These are phyloP conservation scores for Penicillium steckii DNA, from an alignment of 495 filamentous ascomycete species.

Conservation along the genomic window DNA sequence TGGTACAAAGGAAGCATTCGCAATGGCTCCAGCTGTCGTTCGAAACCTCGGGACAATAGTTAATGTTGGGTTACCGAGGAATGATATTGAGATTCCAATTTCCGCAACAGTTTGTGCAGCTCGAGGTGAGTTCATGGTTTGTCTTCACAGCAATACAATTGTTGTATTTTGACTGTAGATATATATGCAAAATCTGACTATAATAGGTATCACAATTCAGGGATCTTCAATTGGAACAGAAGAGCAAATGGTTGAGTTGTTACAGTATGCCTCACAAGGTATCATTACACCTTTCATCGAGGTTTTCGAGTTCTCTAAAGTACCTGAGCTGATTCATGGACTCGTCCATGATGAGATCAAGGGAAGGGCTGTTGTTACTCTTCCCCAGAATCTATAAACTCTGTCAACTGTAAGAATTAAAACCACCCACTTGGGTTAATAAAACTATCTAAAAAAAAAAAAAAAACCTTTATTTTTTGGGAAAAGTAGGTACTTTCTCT, in stretches of 20 bases:
- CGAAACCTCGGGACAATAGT: conserved; percentile 30
- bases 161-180: no score
- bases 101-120: conserved; percentile 29
- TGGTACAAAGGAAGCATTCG: conserved; percentile 24
- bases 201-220: conserved; percentile 23
- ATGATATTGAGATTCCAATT: conserved; percentile 28
- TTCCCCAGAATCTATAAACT: conserved; percentile 6
- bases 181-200: not conserved
- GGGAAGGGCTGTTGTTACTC: conserved; percentile 26
- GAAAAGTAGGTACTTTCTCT: no score
- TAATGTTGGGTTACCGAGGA: conserved; percentile 27
- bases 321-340: conserved; percentile 15
- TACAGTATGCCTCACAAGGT: conserved; percentile 19
- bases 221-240: conserved; percentile 32
- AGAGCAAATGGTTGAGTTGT: conserved; percentile 22
- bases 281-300: conserved; percentile 23
- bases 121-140: conserved; percentile 27
- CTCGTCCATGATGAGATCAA: conserved; percentile 20
- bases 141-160: no score
- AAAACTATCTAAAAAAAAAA: no score
- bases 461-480: no score
- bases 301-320: conserved; percentile 21
- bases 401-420: no score
- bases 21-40: conserved; percentile 24
- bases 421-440: no score